These are phyloP conservation scores for Parmelia sp. DNA, from an alignment of 495 filamentous ascomycete genomes.

Conservation along the genomic window DNA sequence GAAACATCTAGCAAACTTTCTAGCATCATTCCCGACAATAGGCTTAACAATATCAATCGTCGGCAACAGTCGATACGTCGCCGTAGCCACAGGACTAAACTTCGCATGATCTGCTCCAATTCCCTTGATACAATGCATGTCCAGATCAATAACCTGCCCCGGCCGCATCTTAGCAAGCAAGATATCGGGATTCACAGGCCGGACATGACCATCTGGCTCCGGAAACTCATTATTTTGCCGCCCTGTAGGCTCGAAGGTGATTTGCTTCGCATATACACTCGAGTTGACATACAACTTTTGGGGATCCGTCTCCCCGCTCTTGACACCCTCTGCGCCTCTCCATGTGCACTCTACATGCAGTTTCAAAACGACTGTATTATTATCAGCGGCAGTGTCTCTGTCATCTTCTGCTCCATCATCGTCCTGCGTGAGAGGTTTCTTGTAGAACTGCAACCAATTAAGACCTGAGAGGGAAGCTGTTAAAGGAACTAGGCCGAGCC, in stretches of 20 bases:
- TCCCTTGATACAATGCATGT: slow-evolving; percentile 87
- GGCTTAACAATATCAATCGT: slow-evolving; percentile 74
- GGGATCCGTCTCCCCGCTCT: slow-evolving; percentile 65
- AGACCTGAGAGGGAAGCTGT: slow-evolving; percentile 69
- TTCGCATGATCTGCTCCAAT: slow-evolving; percentile 94
- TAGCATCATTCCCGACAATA: slow-evolving; percentile 77
- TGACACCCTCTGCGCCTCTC: slow-evolving; percentile 44
- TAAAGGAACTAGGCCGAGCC: slow-evolving; percentile 86
- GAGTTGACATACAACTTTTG: slow-evolving; percentile 75
- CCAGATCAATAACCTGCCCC: slow-evolving; percentile 74
- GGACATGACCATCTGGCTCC: slow-evolving; percentile 53
- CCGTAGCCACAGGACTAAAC: slow-evolving; percentile 93
- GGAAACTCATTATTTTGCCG: slow-evolving; percentile 63
- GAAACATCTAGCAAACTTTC: slow-evolving; percentile 88
- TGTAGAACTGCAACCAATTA: slow-evolving; percentile 71
- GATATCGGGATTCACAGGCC: slow-evolving; percentile 83
- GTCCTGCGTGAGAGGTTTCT: slow-evolving; percentile 43
- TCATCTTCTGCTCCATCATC: slow-evolving; percentile 32
- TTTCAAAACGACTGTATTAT: slow-evolving; percentile 69
- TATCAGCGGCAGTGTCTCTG: slow-evolving; percentile 53
- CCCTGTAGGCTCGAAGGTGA: slow-evolving; percentile 68
- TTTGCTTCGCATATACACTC: slow-evolving; percentile 78
- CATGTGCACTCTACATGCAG: slow-evolving; percentile 75
- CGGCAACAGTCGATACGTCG: slow-evolving; percentile 83
- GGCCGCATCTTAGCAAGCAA: slow-evolving; percentile 91